Percentiles rank a stretch among this genome's conserved stretches.
Evolutionary conservation across 1,139 yeast species (phyloP).

Genomic region (Geotrichum restrictum): DNA sequence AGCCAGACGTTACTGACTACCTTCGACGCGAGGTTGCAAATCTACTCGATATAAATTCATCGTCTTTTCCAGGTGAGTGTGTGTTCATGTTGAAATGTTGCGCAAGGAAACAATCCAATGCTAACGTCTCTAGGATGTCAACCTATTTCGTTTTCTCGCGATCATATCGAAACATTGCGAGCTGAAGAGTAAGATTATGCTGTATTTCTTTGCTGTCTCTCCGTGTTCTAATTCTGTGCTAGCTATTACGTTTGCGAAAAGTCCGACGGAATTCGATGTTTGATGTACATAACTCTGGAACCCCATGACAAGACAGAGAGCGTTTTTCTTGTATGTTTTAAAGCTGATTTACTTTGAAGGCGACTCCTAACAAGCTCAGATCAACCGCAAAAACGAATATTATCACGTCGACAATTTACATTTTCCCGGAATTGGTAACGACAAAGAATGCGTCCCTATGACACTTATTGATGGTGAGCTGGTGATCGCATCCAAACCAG

Average conservation of each 20-base stretch:
- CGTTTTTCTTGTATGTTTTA: conserved; percentile 40
- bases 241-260: conserved; percentile 88
- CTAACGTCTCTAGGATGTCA: conserved; percentile 78
- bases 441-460: conserved; percentile 67
- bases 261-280: conserved; percentile 85
- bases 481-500: conserved; percentile 48
- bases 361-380: conserved; percentile 28
- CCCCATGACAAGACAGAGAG: conserved; percentile 38
- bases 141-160: conserved; percentile 83
- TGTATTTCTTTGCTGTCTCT: not conserved
- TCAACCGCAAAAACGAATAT: conserved; percentile 85
- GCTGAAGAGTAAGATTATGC: conserved; percentile 49
- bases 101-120: not conserved
- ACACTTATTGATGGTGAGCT: conserved; percentile 92
- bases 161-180: conserved; percentile 64
- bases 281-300: conserved; percentile 65
- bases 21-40: conserved; percentile 67
- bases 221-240: conserved; percentile 2
- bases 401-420: conserved; percentile 77
- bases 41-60: conserved; percentile 45
- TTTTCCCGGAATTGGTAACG: conserved; percentile 63
- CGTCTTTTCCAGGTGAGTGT: conserved; percentile 25
- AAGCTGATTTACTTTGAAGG: not conserved
- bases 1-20: conserved; percentile 58
- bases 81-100: not conserved